phyloP scores from a whole-genome alignment of 441 rosid genomes.

The Daphne laureola region DNA sequence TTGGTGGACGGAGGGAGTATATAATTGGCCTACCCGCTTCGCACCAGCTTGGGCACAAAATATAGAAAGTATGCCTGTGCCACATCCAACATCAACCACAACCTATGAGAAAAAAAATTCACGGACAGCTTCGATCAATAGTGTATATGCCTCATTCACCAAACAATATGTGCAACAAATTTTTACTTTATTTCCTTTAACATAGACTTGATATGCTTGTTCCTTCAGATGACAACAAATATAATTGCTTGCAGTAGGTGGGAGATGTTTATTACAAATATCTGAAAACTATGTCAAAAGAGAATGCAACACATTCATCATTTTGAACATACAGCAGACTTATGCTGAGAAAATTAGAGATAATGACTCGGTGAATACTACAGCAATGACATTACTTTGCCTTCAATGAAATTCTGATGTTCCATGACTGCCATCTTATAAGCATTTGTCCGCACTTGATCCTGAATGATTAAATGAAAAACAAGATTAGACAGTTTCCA shows the following conservation, averaged over 20 bases:
- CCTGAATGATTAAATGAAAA: slow-evolving; percentile 38
- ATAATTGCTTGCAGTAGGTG: slow-evolving; percentile 2
- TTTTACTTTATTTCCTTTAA: too few relatives aligned
- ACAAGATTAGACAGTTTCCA: slow-evolving; percentile 3
- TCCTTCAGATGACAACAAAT: neutral
- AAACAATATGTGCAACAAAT: neutral
- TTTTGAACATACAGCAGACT: neutral
- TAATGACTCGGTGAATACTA: slow-evolving; percentile 7
- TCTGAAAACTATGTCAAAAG: too few relatives aligned
- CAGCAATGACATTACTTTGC: slow-evolving; percentile 56
- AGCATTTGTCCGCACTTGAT: slow-evolving; percentile 80
- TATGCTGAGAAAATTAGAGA: neutral
- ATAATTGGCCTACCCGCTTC: slow-evolving; percentile 45
- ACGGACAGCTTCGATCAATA: neutral
- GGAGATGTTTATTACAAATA: neutral
- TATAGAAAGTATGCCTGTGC: slow-evolving; percentile 95
- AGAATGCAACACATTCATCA: neutral
- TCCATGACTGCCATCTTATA: slow-evolving; percentile 80
- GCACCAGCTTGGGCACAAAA: slow-evolving; percentile 99
- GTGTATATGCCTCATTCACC: neutral
- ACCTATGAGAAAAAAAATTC: slow-evolving; percentile 38
- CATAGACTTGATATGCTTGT: neutral
- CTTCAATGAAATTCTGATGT: slow-evolving; percentile 72
- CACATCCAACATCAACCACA: slow-evolving; percentile 98
- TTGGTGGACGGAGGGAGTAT: too few relatives aligned